phyloP scores from a whole-genome alignment of 495 filamentous ascomycete genomes.

The Trichoderma virens region DNA sequence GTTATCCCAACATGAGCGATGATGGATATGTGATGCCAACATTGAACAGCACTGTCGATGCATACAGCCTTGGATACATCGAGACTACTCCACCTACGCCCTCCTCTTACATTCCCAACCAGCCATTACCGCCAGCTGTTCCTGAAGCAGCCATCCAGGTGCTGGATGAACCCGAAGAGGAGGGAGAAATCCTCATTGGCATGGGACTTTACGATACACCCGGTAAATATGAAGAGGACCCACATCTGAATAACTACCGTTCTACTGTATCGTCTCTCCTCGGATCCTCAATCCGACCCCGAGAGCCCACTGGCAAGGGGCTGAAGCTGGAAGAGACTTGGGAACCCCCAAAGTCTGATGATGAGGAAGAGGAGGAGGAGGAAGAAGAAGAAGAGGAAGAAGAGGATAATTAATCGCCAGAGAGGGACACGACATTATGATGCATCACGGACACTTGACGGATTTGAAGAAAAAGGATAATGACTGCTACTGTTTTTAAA shows the following conservation, averaged over 20 bases:
- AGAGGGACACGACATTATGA: background rate
- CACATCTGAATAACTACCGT: slow-evolving; percentile 35
- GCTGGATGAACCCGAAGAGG: slow-evolving; percentile 36
- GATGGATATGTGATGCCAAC: no score
- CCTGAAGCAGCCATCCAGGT: slow-evolving; percentile 37
- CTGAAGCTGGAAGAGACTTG: slow-evolving; percentile 80
- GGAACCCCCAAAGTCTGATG: slow-evolving; percentile 56
- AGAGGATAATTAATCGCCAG: slow-evolving; percentile 9
- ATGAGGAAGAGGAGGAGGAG: slow-evolving; percentile 50
- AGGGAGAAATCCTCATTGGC: slow-evolving; percentile 66
- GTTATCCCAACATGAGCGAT: background rate
- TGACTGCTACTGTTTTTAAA: no score
- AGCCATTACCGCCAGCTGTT: slow-evolving; percentile 29
- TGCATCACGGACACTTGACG: background rate
- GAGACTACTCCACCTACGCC: slow-evolving; percentile 53
- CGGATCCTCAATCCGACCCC: slow-evolving; percentile 27
- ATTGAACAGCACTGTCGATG: background rate
- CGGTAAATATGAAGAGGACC: slow-evolving; percentile 34
- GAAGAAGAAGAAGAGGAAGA: slow-evolving; percentile 33
- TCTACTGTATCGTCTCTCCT: slow-evolving; percentile 43
- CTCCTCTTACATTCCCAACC: slow-evolving; percentile 45
- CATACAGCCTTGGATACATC: no score
- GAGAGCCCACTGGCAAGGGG: slow-evolving; percentile 52
- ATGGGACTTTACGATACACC: slow-evolving; percentile 77
- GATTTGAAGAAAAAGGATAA: background rate